A percentile compares a stretch with the other conserved stretches of the same genome.
phyloP scores from a whole-genome alignment of 495 filamentous ascomycete species.

The Trichoderma erinaceum region DNA sequence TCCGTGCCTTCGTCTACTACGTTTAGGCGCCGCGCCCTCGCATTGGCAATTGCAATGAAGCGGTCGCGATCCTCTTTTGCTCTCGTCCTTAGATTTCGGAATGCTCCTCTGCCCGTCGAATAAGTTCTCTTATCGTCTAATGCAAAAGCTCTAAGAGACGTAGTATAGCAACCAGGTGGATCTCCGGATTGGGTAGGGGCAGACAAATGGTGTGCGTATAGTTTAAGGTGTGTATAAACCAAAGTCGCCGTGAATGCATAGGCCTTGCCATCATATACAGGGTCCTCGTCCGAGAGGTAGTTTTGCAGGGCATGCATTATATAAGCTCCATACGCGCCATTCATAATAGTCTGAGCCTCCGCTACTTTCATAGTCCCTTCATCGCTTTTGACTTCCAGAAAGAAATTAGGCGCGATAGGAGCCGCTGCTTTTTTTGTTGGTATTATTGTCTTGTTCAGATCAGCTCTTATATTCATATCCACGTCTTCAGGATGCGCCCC shows the following conservation, averaged over 20 bases:
- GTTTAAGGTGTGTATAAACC: not conserved
- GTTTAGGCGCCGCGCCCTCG: not conserved
- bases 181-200: not conserved
- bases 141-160: not conserved
- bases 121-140: not conserved
- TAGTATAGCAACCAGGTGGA: not conserved
- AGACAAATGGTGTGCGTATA: not conserved
- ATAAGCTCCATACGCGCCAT: constrained; percentile 41
- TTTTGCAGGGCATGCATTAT: constrained; percentile 41
- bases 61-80: not conserved
- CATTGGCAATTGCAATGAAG: not conserved
- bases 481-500: constrained; percentile 26
- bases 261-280: constrained; percentile 35
- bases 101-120: not conserved
- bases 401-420: constrained; percentile 39
- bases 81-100: not conserved
- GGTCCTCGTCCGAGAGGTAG: constrained; percentile 30
- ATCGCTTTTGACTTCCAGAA: constrained; percentile 34
- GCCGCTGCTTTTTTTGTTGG: constrained; percentile 30
- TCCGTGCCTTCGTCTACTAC: too few relatives aligned
- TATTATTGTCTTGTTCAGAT: constrained; percentile 26
- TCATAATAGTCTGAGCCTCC: constrained; percentile 34
- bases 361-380: constrained; percentile 29
- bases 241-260: constrained; percentile 14
- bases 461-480: constrained; percentile 19